Conservation (phyloP, 2,329 filamentous ascomycete species). For the Kalaharituber pfeilii region DNA sequence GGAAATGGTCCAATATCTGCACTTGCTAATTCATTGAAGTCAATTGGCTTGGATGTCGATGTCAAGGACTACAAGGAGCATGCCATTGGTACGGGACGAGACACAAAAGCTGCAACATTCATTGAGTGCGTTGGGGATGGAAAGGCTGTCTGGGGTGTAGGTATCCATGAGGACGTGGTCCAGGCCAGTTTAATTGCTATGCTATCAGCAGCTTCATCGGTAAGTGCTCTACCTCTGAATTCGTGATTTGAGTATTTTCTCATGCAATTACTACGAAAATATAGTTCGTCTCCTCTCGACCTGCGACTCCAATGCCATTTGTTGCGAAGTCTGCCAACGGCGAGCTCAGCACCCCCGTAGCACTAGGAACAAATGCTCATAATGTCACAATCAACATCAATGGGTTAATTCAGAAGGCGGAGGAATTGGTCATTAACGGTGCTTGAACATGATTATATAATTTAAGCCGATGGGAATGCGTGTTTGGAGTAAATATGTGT, state of each 20-base stretch:
- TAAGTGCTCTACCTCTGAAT: conserved; percentile 34
- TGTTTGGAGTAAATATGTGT: too few species aligned
- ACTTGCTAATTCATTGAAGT: conserved; percentile 61
- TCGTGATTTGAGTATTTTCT: neutral
- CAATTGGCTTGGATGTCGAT: conserved; percentile 69
- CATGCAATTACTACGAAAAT: neutral
- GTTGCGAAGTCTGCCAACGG: neutral
- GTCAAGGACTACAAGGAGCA: conserved; percentile 95
- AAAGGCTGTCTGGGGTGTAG: conserved; percentile 73
- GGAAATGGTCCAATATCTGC: conserved; percentile 86
- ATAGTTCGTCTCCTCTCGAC: conserved; percentile 9
- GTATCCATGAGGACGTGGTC: conserved; percentile 81
- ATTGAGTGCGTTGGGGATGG: conserved; percentile 60
- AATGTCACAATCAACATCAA: conserved; percentile 15
- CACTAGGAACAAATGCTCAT: neutral
- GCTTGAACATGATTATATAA: too few species aligned
- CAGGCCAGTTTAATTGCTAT: conserved; percentile 76
- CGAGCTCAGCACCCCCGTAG: neutral
- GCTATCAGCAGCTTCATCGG: conserved; percentile 68
- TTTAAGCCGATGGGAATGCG: too few species aligned
- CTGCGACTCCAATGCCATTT: conserved; percentile 9
- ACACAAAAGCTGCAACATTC: conserved; percentile 87
- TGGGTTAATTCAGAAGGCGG: conserved; percentile 12
- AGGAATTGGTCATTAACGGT: neutral
- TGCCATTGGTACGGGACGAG: conserved; percentile 61